Conservation (phyloP, 2,329 filamentous ascomycete species). For the Phyllosticta ampelicida region DNA sequence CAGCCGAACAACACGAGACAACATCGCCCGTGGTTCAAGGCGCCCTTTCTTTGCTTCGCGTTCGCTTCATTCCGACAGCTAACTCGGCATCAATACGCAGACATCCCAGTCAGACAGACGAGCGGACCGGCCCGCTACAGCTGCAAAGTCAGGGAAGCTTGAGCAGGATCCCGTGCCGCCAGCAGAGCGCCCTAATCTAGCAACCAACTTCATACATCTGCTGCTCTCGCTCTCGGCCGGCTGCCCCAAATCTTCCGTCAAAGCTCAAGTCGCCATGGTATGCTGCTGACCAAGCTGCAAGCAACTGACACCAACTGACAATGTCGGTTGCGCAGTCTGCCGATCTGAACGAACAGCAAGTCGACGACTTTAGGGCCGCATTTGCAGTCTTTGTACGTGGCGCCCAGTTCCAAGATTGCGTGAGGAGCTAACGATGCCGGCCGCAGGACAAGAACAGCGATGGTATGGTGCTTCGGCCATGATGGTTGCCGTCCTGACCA, state of each 20-base stretch:
- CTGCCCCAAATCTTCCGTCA: neutral
- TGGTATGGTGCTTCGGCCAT: slow-evolving; percentile 30
- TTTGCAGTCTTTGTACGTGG: slow-evolving; percentile 97
- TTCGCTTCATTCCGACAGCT: neutral
- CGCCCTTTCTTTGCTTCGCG: neutral
- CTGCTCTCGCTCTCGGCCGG: neutral
- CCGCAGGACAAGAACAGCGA: slow-evolving; percentile 47
- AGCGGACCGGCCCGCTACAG: neutral
- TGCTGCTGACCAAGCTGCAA: neutral
- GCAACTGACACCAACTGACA: neutral
- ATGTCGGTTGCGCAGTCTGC: slow-evolving; percentile 56
- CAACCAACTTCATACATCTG: neutral
- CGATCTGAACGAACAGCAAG: slow-evolving; percentile 97
- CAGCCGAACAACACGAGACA: neutral
- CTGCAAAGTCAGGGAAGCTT: neutral
- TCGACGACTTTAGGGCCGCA: slow-evolving; percentile 99
- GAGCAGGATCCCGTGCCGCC: neutral
- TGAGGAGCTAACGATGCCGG: slow-evolving; percentile 15
- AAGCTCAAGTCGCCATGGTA: neutral
- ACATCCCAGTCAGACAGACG: neutral
- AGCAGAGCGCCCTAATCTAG: neutral
- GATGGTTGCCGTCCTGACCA: neutral
- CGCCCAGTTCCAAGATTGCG: slow-evolving; percentile 7
- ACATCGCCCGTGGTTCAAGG: neutral
- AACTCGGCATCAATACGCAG: neutral